Evolutionary conservation across 768 basidiomycete genomes (phyloP).

Genomic region (Suillus subalutaceus): DNA sequence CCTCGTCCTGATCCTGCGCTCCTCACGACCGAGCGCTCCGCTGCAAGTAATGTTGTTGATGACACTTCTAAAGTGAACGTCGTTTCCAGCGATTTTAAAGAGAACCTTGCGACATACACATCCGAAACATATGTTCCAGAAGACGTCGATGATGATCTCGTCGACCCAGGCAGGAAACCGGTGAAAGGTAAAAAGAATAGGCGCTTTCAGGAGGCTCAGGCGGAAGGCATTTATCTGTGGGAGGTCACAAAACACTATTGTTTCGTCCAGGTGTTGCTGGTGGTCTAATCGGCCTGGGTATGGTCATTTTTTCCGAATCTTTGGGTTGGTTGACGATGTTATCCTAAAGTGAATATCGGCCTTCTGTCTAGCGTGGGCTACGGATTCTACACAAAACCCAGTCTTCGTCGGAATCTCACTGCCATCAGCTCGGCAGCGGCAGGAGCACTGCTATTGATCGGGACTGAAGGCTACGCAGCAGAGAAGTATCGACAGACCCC

Average conservation of each 20-base stretch:
- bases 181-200: constrained; percentile 32
- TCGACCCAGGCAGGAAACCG: constrained; percentile 3
- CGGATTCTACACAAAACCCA: constrained; percentile 62
- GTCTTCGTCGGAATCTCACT: constrained; percentile 59
- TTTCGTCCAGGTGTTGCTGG: constrained; percentile 72
- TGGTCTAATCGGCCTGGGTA: constrained; percentile 71
- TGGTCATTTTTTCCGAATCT: constrained; percentile 21
- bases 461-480: constrained; percentile 63
- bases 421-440: constrained; percentile 56
- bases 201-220: constrained; percentile 45
- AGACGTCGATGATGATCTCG: constrained; percentile 20
- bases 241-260: constrained; percentile 52
- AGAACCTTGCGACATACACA: constrained; percentile 45
- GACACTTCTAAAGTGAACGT: constrained; percentile 58
- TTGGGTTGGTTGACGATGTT: constrained; percentile 1
- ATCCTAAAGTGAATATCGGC: constrained; percentile 65
- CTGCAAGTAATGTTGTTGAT: constrained; percentile 44
- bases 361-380: constrained; percentile 64
- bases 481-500: constrained; percentile 64
- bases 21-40: constrained; percentile 52
- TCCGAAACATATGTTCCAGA: constrained; percentile 23
- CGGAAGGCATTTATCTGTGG: constrained; percentile 58
- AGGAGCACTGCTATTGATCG: constrained; percentile 57
- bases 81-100: constrained; percentile 52
- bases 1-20: constrained; percentile 69